A percentile compares a stretch with the other conserved stretches of the same genome.
These are phyloP conservation scores for Mucor velutinosus DNA, from an alignment of 371 early-diverging fungal species.

Conservation along the genomic window DNA sequence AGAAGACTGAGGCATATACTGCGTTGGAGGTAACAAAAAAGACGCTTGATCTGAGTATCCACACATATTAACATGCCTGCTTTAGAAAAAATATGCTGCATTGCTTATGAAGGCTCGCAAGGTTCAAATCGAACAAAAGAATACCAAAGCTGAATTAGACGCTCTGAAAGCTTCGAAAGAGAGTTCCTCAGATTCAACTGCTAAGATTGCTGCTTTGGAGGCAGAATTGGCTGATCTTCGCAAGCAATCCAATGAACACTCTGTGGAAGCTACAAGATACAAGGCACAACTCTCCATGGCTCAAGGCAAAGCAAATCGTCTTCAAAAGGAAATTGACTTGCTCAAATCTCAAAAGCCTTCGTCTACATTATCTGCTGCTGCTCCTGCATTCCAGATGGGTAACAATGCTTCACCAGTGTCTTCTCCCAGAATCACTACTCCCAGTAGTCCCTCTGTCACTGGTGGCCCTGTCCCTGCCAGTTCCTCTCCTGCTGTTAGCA, in stretches of 20 bases:
- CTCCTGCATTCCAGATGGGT: neutral
- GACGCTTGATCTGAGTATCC: neutral
- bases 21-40: neutral
- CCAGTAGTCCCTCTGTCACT: neutral
- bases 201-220: conserved; percentile 11
- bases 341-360: conserved; percentile 3
- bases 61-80: neutral
- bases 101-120: conserved; percentile 13
- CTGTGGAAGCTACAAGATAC: conserved; percentile 14
- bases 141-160: neutral
- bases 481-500: neutral
- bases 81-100: conserved; percentile 6
- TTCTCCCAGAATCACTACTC: neutral
- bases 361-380: neutral
- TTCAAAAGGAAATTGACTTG: conserved; percentile 16
- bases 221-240: neutral
- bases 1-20: neutral
- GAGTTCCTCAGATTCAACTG: neutral
- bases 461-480: neutral
- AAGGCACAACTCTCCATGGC: conserved; percentile 27
- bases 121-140: conserved; percentile 15
- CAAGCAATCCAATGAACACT: neutral
- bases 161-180: neutral
- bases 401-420: neutral
- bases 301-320: conserved; percentile 15